phyloP scores from a whole-genome alignment of 2,329 filamentous ascomycete genomes.

The Fusarium sambucinum region DNA sequence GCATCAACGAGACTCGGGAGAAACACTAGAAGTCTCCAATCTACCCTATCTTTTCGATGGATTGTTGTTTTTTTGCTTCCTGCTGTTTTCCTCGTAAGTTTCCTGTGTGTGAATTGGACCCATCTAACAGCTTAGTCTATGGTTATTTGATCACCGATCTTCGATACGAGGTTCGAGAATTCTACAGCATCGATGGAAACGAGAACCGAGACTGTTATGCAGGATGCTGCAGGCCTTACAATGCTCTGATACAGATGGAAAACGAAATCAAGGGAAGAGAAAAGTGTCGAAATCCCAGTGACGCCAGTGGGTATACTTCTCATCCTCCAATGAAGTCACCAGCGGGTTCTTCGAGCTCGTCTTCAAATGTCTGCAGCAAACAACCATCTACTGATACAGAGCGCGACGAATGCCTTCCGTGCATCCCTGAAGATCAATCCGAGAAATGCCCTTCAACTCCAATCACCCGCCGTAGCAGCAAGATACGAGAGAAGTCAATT shows the following conservation, averaged over 20 bases:
- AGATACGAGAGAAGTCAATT: slow-evolving; percentile 30
- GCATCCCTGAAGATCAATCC: slow-evolving; percentile 36
- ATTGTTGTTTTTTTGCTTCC: slow-evolving; percentile 12
- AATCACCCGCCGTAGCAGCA: slow-evolving; percentile 16
- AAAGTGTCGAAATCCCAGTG: slow-evolving; percentile 20
- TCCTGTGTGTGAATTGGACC: not conserved
- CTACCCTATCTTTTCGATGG: not conserved
- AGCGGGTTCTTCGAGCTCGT: slow-evolving; percentile 36
- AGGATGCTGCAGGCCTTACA: slow-evolving; percentile 49
- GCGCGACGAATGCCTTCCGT: slow-evolving; percentile 15
- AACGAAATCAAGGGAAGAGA: slow-evolving; percentile 52
- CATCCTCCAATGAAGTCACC: slow-evolving; percentile 43
- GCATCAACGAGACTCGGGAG: slow-evolving; percentile 6
- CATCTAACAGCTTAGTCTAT: slow-evolving; percentile 47
- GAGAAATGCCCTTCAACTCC: slow-evolving; percentile 16
- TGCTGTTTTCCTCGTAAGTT: slow-evolving; percentile 49
- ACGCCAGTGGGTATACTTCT: slow-evolving; percentile 35
- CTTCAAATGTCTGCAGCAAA: not conserved
- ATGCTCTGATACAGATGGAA: slow-evolving; percentile 48
- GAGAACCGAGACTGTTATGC: slow-evolving; percentile 40
- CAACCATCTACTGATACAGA: slow-evolving; percentile 5
- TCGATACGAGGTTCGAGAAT: slow-evolving; percentile 49
- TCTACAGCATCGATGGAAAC: slow-evolving; percentile 51
- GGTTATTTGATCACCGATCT: slow-evolving; percentile 47
- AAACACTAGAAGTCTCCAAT: slow-evolving; percentile 1